Conservation (phyloP, 176 grass and related monocot genomes). For the Lolium multiflorum region DNA sequence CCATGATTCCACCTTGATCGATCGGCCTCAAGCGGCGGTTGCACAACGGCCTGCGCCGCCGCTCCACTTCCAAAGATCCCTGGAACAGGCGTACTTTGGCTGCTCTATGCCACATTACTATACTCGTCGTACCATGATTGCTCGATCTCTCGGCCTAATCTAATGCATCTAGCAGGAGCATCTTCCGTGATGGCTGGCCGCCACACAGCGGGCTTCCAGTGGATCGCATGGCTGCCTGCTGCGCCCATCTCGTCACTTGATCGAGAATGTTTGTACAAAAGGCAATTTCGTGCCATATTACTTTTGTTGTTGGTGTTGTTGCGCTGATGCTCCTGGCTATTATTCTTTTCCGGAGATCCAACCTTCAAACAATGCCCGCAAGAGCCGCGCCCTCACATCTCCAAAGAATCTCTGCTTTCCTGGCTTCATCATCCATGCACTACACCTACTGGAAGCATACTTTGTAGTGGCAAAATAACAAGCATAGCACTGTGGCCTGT, state of each 20-base stretch:
- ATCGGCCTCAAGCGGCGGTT: too few relatives aligned
- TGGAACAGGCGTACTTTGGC: constrained; percentile 5
- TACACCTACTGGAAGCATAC: constrained; percentile 13
- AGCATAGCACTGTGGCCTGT: constrained; percentile 1
- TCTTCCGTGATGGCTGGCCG: neutral
- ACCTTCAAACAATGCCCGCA: constrained; percentile 29
- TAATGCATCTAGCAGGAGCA: neutral
- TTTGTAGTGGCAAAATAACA: neutral
- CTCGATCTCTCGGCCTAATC: neutral
- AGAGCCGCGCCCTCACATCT: constrained; percentile 34
- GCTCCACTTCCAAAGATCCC: too few relatives aligned
- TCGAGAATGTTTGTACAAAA: constrained; percentile 34
- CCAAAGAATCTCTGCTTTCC: constrained; percentile 46
- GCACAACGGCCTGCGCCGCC: too few relatives aligned
- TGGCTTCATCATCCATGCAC: too few relatives aligned
- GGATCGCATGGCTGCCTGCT: constrained; percentile 31
- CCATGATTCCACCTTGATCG: constrained; percentile 41
- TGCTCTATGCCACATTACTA: constrained; percentile 14
- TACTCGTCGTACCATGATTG: constrained; percentile 25
- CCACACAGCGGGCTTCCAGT: neutral
- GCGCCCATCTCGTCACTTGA: constrained; percentile 16
- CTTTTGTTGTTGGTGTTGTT: neutral
- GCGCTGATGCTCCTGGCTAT: neutral
- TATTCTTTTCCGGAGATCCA: constrained; percentile 29
- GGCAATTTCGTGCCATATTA: neutral